These are phyloP conservation scores for Trebouxia sp. DNA, from an alignment of 139 green algal species.

Conservation along the genomic window DNA sequence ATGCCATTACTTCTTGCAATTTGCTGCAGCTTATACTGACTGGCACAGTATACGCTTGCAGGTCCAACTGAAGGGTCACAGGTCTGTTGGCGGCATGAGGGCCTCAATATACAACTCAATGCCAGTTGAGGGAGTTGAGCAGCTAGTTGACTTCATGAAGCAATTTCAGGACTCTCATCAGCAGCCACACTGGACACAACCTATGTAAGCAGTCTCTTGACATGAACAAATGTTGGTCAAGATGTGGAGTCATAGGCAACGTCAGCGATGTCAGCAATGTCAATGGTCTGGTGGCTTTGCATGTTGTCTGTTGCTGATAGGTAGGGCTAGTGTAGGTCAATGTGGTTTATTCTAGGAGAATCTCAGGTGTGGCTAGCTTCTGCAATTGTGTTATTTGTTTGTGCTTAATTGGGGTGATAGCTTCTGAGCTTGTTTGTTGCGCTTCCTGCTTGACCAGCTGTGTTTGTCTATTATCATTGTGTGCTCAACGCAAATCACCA, in stretches of 20 bases:
- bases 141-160: constrained; percentile 92
- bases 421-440: too few relatives aligned
- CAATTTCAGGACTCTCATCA: constrained; percentile 35
- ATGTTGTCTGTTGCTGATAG: too few relatives aligned
- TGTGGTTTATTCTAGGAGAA: too few relatives aligned
- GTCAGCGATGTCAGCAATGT: too few relatives aligned
- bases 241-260: background rate
- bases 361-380: too few relatives aligned
- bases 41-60: constrained; percentile 39
- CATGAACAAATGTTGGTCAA: background rate
- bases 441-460: too few relatives aligned
- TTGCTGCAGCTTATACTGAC: background rate
- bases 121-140: constrained; percentile 87
- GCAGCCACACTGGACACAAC: constrained; percentile 13
- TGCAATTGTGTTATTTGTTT: too few relatives aligned
- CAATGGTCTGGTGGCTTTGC: too few relatives aligned
- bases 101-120: constrained; percentile 99
- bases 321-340: too few relatives aligned
- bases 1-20: background rate
- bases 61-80: constrained; percentile 95
- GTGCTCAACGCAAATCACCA: too few relatives aligned
- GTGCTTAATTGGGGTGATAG: too few relatives aligned
- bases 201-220: background rate
- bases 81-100: constrained; percentile 97
- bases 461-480: too few relatives aligned